phyloP scores from a whole-genome alignment of 2,329 filamentous ascomycete species.

The Diaporthe sp. region DNA sequence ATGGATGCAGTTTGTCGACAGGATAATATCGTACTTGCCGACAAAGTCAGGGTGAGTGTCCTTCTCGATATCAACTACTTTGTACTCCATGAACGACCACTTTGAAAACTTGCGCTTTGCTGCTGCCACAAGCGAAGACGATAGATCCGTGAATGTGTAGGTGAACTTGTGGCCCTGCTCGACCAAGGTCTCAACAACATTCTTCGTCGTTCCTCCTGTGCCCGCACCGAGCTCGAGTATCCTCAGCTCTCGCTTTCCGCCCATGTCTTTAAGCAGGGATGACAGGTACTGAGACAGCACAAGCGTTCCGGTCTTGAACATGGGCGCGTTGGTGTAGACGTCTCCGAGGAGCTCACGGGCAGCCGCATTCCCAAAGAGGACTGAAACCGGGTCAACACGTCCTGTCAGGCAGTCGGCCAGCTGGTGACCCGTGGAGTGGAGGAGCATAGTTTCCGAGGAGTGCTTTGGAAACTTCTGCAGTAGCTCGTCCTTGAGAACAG shows the following conservation, averaged over 20 bases:
- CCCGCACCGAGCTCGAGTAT: constrained; percentile 57
- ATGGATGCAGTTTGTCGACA: constrained; percentile 51
- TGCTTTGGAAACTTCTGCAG: constrained; percentile 46
- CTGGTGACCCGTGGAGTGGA: constrained; percentile 44
- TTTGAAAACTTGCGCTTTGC: constrained; percentile 41
- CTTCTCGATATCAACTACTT: constrained; percentile 45
- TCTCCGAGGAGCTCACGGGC: constrained; percentile 45
- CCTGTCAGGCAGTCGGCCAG: constrained; percentile 53
- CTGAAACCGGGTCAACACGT: constrained; percentile 45
- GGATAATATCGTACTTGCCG: constrained; percentile 43
- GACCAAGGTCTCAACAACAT: constrained; percentile 43
- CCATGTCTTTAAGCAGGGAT: constrained; percentile 11
- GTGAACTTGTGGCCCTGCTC: constrained; percentile 40
- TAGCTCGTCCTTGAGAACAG: constrained; percentile 40
- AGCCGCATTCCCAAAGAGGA: constrained; percentile 50
- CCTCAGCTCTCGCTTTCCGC: constrained; percentile 38
- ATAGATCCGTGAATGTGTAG: constrained; percentile 57
- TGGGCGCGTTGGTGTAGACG: constrained; percentile 47
- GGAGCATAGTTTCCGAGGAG: constrained; percentile 44
- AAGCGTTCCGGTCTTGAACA: constrained; percentile 39
- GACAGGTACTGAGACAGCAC: constrained; percentile 39
- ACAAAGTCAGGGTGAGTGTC: constrained; percentile 33
- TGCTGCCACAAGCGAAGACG: constrained; percentile 44
- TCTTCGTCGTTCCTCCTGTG: constrained; percentile 53
- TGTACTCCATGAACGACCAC: constrained; percentile 40